phyloP scores from a whole-genome alignment of 2,329 filamentous ascomycete species.

The Aspergillus spinulosporus region DNA sequence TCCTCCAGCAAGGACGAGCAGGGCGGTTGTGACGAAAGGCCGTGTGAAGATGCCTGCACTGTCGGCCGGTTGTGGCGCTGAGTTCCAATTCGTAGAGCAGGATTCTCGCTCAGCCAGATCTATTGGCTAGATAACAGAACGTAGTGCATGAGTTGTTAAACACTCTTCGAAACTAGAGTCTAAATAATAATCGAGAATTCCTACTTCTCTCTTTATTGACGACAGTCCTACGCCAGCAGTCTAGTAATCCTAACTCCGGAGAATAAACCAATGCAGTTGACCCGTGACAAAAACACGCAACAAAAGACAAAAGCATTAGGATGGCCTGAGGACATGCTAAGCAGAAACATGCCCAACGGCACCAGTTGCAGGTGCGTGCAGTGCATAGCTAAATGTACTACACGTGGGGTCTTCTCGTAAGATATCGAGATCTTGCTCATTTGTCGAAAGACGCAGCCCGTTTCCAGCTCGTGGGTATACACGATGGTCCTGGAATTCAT shows the following conservation, averaged over 20 bases:
- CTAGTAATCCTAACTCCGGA: background rate
- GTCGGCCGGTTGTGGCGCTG: background rate
- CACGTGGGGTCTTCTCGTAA: slow-evolving; percentile 60
- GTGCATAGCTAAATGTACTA: slow-evolving; percentile 57
- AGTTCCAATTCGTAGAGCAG: slow-evolving; percentile 10
- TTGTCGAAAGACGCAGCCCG: slow-evolving; percentile 58
- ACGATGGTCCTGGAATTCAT: slow-evolving; percentile 55
- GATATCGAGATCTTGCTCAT: slow-evolving; percentile 62
- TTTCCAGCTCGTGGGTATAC: slow-evolving; percentile 65
- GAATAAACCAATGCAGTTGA: slow-evolving; percentile 1
- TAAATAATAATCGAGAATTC: background rate
- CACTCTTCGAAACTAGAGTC: background rate
- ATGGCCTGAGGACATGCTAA: slow-evolving; percentile 13
- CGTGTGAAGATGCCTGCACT: slow-evolving; percentile 18
- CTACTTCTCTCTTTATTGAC: background rate
- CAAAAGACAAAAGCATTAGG: background rate
- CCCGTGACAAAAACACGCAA: background rate
- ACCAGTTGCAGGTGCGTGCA: slow-evolving; percentile 31
- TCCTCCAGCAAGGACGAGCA: slow-evolving; percentile 31
- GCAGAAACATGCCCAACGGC: slow-evolving; percentile 12
- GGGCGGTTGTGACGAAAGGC: slow-evolving; percentile 30
- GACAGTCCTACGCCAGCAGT: background rate
- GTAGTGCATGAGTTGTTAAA: background rate
- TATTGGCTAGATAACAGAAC: background rate
- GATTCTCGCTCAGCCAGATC: background rate